Evolutionary conservation across 306 rosid genomes (phyloP).

Genomic region (Elaeagnus macrophylla): DNA sequence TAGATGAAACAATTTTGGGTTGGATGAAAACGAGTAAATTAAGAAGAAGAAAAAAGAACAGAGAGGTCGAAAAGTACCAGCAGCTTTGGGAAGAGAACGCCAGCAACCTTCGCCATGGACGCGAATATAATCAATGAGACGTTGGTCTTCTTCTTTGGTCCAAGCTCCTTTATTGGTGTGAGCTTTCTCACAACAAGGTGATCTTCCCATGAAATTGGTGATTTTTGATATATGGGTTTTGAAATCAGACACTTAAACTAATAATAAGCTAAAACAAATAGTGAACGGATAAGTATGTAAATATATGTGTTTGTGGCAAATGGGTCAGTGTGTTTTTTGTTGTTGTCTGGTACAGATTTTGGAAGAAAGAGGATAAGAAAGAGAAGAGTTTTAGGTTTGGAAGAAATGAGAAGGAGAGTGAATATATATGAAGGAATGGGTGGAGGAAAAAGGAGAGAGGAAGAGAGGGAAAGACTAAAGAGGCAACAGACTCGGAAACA

Average conservation of each 20-base stretch:
- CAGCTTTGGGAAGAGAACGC: constrained; percentile 71
- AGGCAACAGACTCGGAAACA: constrained; percentile 1
- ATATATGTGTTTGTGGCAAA: too few relatives aligned
- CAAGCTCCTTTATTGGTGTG: constrained; percentile 74
- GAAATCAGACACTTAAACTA: too few relatives aligned
- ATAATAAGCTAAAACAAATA: too few relatives aligned
- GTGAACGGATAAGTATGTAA: too few relatives aligned
- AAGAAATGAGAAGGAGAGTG: background rate
- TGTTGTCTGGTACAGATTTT: background rate
- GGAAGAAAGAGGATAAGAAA: background rate
- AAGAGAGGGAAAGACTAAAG: background rate
- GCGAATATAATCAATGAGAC: constrained; percentile 57
- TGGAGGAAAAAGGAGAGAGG: background rate
- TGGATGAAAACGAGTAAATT: background rate
- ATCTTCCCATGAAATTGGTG: constrained; percentile 37
- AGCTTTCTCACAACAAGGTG: constrained; percentile 69
- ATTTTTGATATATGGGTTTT: too few relatives aligned
- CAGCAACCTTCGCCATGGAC: constrained; percentile 71
- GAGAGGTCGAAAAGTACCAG: constrained; percentile 25
- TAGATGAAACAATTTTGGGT: background rate
- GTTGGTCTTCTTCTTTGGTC: constrained; percentile 76
- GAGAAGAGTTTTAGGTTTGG: background rate
- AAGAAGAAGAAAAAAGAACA: too few relatives aligned
- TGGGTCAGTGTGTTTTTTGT: background rate
- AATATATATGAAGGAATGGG: background rate